Evolutionary conservation across 2,329 filamentous ascomycete genomes (phyloP).

Genomic region (Neopestalotiopsis clavispora): DNA sequence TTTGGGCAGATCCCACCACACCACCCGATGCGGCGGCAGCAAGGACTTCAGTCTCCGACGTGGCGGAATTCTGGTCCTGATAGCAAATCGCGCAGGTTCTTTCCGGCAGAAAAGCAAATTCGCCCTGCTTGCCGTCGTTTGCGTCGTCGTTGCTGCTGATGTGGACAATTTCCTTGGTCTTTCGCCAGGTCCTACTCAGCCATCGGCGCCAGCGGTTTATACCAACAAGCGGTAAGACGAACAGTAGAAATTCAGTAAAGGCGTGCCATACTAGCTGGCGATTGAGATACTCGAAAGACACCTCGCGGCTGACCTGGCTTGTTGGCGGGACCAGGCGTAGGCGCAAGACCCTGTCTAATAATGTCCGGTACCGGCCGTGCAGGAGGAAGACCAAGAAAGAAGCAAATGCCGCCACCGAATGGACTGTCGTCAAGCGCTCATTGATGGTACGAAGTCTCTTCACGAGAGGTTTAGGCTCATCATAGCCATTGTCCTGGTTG

Average conservation of each 20-base stretch:
- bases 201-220: conserved; percentile 92
- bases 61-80: conserved; percentile 82
- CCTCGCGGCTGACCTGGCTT: conserved; percentile 84
- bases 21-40: conserved; percentile 73
- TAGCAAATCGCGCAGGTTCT: conserved; percentile 97
- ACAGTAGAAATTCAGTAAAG: conserved; percentile 98
- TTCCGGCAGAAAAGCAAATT: conserved; percentile 86
- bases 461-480: conserved; percentile 58
- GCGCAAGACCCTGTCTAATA: conserved; percentile 83
- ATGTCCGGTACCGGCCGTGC: conserved; percentile 88
- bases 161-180: conserved; percentile 69
- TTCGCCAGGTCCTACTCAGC: conserved; percentile 85
- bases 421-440: conserved; percentile 69
- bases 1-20: conserved; percentile 85
- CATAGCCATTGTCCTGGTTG: conserved; percentile 76
- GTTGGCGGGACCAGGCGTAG: conserved; percentile 86
- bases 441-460: conserved; percentile 71
- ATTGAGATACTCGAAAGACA: conserved; percentile 97
- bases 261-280: conserved; percentile 98
- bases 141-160: conserved; percentile 53
- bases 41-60: conserved; percentile 77
- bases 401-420: conserved; percentile 80
- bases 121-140: conserved; percentile 65
- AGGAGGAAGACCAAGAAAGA: conserved; percentile 92
- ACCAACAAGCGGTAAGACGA: conserved; percentile 93